A percentile compares a stretch with the other conserved stretches of the same genome.
Evolutionary conservation across 176 grass and related monocot genomes (phyloP).

Genomic region (Phyllostachys edulis): DNA sequence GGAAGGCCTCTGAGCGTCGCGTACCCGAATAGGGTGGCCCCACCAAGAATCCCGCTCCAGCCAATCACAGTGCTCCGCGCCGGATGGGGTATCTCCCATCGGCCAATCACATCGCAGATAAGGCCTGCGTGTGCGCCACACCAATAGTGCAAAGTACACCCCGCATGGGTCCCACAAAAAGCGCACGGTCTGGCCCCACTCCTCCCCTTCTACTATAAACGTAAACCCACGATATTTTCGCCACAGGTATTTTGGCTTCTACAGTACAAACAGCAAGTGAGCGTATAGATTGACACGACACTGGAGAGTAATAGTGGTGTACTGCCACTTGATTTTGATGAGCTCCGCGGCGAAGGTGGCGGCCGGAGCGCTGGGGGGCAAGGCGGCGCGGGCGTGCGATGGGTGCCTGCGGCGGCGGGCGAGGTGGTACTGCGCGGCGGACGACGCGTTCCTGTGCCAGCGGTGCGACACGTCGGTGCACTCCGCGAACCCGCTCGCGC

Average conservation of each 20-base stretch:
- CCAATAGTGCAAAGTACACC: constrained; percentile 46
- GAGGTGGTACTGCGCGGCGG: constrained; percentile 85
- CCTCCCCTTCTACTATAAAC: constrained; percentile 21
- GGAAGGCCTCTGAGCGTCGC: constrained; percentile 12
- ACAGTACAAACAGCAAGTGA: background rate
- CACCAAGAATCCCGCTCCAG: constrained; percentile 42
- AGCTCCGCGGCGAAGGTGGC: constrained; percentile 41
- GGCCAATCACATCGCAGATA: constrained; percentile 59
- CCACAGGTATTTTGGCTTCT: background rate
- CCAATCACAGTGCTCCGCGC: constrained; percentile 38
- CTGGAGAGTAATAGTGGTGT: background rate
- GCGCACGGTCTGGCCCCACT: background rate
- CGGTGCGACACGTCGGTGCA: constrained; percentile 82
- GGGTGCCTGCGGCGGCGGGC: constrained; percentile 72
- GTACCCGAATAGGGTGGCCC: background rate
- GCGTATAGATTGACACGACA: background rate
- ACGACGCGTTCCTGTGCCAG: constrained; percentile 96
- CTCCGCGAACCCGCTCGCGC: constrained; percentile 74
- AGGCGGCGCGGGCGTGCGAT: constrained; percentile 77
- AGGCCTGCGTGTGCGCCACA: constrained; percentile 5
- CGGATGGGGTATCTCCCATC: constrained; percentile 19
- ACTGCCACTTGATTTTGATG: constrained; percentile 32
- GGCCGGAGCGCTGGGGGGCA: constrained; percentile 49
- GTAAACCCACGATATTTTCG: constrained; percentile 35
- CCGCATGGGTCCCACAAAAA: background rate